Base-by-base conservation (phyloP, 352 stramenopile species). In the Phytophthora litchii region DNA sequence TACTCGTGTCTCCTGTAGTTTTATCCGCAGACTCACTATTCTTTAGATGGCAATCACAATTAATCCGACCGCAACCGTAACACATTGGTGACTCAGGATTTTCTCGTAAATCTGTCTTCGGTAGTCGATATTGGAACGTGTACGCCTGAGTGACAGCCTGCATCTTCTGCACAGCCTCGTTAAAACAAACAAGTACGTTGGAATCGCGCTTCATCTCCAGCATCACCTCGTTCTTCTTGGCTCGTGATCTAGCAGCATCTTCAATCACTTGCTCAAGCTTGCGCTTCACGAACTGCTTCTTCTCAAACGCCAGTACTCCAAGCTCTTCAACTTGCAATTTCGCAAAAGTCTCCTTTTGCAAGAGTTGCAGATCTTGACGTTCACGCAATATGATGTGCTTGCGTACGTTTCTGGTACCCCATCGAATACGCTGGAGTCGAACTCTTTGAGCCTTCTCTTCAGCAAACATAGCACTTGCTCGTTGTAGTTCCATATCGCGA, bases 51-150 rank as follows among this genome's bases (percentile, higher is more conserved):
- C 79, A 89, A 35, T 86, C 79, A 37, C 79, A 89, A 8, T 67
- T 73, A 27, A 89, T 82, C 9, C 76, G 69, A 4, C 79, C 76
- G 40, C 79, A 89, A 0, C 47, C 49, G 6, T 67, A 63, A 40
- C 79, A 89, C 61, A 87, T 88, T 12, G 48, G 48, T 12, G 66
- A 71, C 6, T 78, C 47, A 1, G 29, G 25, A 34, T 76, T 53
- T 31, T 90, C 76, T 10, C 78, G 72, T 17, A 88, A 17, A 49
- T 93, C 84, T 1, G 71, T 60, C 50, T 89, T 90, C 1, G 79
- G 69, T 2, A 88, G 19, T 10, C 79, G 71, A 43, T 86, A 90
- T 37, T 86, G 72, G 19, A 83, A 82, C 31, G 78, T 81, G 10
- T 74, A 75, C 17, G 87, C 65, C 20, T 81, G 64, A 13, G 78